Conservation (phyloP, 2,329 filamentous ascomycete genomes). For the Penicillium sp. region DNA sequence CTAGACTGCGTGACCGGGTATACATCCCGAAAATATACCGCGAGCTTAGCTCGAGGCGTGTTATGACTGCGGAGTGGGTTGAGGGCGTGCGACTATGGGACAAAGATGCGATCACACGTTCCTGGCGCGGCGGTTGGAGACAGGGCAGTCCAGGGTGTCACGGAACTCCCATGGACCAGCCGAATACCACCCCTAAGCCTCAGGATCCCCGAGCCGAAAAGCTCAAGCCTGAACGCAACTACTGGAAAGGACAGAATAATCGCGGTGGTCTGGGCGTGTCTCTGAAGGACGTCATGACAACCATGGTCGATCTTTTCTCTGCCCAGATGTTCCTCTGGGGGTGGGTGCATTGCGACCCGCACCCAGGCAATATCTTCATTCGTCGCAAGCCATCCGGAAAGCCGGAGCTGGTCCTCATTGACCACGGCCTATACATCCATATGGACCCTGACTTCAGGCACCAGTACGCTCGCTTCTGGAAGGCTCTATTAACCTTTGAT, state of each 20-base stretch:
- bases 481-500: conserved; percentile 89
- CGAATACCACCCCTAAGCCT: conserved; percentile 50
- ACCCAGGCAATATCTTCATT: conserved; percentile 96
- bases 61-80: conserved; percentile 97
- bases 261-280: conserved; percentile 81
- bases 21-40: conserved; percentile 85
- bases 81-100: conserved; percentile 94
- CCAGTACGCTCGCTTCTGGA: conserved; percentile 91
- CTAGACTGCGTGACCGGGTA: conserved; percentile 73
- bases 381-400: conserved; percentile 78
- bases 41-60: conserved; percentile 76
- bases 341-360: conserved; percentile 91
- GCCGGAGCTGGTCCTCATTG: conserved; percentile 89
- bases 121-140: conserved; percentile 77
- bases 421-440: conserved; percentile 93
- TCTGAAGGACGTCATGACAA: conserved; percentile 87
- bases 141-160: conserved; percentile 76
- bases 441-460: conserved; percentile 81
- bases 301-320: conserved; percentile 94
- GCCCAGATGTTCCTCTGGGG: conserved; percentile 98
- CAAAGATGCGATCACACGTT: conserved; percentile 72
- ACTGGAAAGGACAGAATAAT: conserved; percentile 71
- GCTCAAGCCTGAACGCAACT: conserved; percentile 76
- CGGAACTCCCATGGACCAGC: conserved; percentile 61
- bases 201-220: conserved; percentile 42